phyloP scores from a whole-genome alignment of 2,329 filamentous ascomycete species.

The Xylaria hypoxylon region DNA sequence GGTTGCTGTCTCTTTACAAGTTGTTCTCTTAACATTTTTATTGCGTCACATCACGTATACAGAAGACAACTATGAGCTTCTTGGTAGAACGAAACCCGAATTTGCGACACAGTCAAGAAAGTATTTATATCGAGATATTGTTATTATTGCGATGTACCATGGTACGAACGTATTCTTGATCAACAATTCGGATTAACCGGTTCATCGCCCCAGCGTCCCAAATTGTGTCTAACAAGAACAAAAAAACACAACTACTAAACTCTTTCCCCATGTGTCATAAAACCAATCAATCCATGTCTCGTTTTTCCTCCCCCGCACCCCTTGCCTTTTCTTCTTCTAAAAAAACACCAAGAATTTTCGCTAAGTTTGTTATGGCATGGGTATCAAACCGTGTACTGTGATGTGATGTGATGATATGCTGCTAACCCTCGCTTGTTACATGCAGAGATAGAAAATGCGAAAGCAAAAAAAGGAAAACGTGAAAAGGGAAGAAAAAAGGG shows the following conservation, averaged over 20 bases:
- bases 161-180: neutral
- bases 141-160: conserved; percentile 27
- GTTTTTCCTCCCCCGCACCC: neutral
- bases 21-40: neutral
- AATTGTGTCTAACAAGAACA: neutral
- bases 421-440: conserved; percentile 29
- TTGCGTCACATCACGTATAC: neutral
- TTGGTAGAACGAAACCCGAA: neutral
- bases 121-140: conserved; percentile 1
- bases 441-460: conserved; percentile 22
- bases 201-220: conserved; percentile 4
- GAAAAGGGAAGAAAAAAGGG: neutral
- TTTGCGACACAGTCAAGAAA: neutral
- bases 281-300: conserved; percentile 3
- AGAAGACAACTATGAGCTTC: neutral
- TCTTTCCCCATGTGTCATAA: conserved; percentile 7
- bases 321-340: conserved; percentile 9
- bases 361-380: conserved; percentile 3
- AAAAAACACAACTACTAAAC: conserved; percentile 10
- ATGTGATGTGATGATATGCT: conserved; percentile 24
- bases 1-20: neutral
- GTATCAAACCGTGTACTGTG: conserved; percentile 34
- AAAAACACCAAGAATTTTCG: conserved; percentile 8
- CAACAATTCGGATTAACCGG: neutral
- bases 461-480: neutral